Conservation (phyloP, 2,329 filamentous ascomycete genomes). For the Lachnum nothofagi region DNA sequence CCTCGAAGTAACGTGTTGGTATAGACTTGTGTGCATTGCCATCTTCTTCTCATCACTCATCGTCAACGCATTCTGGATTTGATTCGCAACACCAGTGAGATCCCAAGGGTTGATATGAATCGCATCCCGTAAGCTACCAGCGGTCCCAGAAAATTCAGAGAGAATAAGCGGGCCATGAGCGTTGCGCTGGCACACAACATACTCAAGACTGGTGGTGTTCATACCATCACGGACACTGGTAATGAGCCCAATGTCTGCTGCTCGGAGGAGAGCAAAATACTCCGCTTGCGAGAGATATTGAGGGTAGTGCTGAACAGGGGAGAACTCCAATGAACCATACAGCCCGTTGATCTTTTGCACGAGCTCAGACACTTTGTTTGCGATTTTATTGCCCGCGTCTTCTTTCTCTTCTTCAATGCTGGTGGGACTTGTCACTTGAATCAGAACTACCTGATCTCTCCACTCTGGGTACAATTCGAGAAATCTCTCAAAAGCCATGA, state of each 20-base stretch:
- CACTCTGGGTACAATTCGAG: constrained; percentile 86
- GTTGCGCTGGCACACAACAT: constrained; percentile 85
- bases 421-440: constrained; percentile 89
- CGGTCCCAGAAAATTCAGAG: constrained; percentile 94
- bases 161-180: constrained; percentile 83
- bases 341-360: constrained; percentile 87
- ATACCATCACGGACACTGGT: constrained; percentile 95
- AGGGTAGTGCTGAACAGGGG: constrained; percentile 89
- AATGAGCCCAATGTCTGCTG: constrained; percentile 87
- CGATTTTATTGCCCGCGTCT: constrained; percentile 72
- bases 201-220: constrained; percentile 96
- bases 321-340: constrained; percentile 82
- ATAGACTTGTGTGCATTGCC: constrained; percentile 68
- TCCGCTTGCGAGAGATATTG: constrained; percentile 87
- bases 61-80: constrained; percentile 74
- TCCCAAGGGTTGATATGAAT: constrained; percentile 98
- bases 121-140: constrained; percentile 75
- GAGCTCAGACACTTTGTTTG: constrained; percentile 83
- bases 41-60: constrained; percentile 65
- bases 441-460: constrained; percentile 85
- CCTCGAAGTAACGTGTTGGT: constrained; percentile 77
- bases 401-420: constrained; percentile 74
- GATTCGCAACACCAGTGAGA: constrained; percentile 72
- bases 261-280: constrained; percentile 88
- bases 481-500: constrained; percentile 91